A percentile compares a stretch with the other conserved stretches of the same genome.
Evolutionary conservation across 768 basidiomycete genomes (phyloP).

Genomic region (Leccinum arenicola): DNA sequence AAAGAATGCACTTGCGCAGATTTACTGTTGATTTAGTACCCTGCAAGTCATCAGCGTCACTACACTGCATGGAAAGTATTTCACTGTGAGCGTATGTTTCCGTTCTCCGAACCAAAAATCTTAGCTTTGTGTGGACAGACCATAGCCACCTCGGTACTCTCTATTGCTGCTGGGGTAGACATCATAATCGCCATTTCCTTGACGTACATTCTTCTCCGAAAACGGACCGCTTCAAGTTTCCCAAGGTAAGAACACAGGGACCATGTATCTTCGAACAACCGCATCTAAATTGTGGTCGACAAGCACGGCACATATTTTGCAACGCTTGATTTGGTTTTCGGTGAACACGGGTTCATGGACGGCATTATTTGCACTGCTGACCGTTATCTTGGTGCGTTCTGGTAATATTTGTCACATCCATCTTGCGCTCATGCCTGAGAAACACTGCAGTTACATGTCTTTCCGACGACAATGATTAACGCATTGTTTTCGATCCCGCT

Average conservation of each 20-base stretch:
- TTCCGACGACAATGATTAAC: neutral
- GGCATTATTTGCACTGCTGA: slow-evolving; percentile 47
- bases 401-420: neutral
- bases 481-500: slow-evolving; percentile 2
- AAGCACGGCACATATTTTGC: slow-evolving; percentile 11
- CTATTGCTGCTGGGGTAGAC: slow-evolving; percentile 8
- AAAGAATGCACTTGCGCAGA: neutral
- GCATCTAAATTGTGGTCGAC: neutral
- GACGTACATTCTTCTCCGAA: slow-evolving; percentile 2
- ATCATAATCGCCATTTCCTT: slow-evolving; percentile 4
- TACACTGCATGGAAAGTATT: neutral
- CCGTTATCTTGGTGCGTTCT: slow-evolving; percentile 11
- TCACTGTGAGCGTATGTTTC: neutral
- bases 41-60: neutral
- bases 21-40: neutral
- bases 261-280: neutral
- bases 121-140: neutral
- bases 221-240: neutral
- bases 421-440: neutral
- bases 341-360: slow-evolving; percentile 40
- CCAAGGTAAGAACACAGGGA: neutral
- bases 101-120: neutral
- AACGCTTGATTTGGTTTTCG: slow-evolving; percentile 9
- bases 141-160: neutral
- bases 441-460: neutral